Base-by-base conservation (phyloP, 176 grass and related monocot species). In the Zoysia japonica region DNA sequence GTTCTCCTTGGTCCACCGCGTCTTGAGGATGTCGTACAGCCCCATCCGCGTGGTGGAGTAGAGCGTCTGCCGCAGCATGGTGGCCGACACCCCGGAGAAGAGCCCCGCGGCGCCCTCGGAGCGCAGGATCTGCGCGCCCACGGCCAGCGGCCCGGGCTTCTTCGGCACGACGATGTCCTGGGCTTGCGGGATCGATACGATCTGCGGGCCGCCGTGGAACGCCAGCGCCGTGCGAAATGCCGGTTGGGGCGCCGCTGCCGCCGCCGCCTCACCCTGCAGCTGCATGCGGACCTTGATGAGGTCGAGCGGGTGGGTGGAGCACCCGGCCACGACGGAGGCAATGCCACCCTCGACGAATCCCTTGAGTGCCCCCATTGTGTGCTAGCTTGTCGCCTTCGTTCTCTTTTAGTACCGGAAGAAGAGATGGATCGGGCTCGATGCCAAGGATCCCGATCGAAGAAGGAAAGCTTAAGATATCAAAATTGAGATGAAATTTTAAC, bases 21-120 rank as follows among this genome's bases (percentile, higher is more conserved):
- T 93, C 77, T 97, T 97, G 47, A 97, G 85, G 42, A 97, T 87
- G 71, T 97, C 94, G 83, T 97, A 97, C 11, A 97, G 91, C 14
- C 94, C 94, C 94, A 97, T 93, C 28, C 94, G 84, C 47, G 94
- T 97, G 61, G 94, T 97, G 63, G 94, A 97, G 78, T 97, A 97
- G 63, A 97, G 94, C 77, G 89, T 91, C 85, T 97, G 94, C 14
- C 94, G 91, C 35, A 93, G 91, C 16, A 97, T 61, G 42, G 94
- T 91, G 16, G 94, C 94, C 6, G 94, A 97, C 11, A 97, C 69
- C 0, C 94, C 94, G 37, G 91, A 97, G 82, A 93, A 97, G 72
- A 97, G 91, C 7, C 82, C 91, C 0, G 87, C 79, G 0, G 89
- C 63, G 72, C 94, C 94, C 77, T 97, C 94, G 0, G 94, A 64